Conservation (phyloP, 1,284 basidiomycete genomes). For the Trichosporon asahii region DNA sequence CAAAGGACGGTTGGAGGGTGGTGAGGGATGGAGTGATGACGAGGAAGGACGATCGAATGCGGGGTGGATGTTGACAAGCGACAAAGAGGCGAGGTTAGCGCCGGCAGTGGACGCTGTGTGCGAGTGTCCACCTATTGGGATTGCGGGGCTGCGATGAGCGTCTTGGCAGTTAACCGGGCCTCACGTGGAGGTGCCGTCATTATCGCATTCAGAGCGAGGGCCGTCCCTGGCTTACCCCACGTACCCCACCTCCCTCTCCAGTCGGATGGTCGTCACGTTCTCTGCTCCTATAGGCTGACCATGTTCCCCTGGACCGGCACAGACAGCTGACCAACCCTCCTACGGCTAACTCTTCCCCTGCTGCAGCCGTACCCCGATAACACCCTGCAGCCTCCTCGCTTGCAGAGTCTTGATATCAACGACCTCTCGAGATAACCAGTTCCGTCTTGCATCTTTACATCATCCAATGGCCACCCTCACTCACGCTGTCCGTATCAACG, state of each 20-base stretch:
- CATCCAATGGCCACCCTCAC: background rate
- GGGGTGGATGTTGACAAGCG: constrained; percentile 1
- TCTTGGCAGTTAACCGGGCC: background rate
- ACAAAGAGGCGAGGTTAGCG: background rate
- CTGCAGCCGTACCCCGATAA: background rate
- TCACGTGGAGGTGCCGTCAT: background rate
- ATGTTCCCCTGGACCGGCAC: background rate
- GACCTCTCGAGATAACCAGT: background rate
- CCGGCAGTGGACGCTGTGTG: background rate
- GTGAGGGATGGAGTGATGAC: background rate
- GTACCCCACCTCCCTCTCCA: background rate
- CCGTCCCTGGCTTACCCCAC: background rate
- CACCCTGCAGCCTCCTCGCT: background rate
- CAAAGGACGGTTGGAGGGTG: background rate
- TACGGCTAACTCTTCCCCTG: background rate
- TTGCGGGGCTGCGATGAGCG: background rate
- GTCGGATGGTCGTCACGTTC: background rate
- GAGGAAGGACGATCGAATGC: background rate
- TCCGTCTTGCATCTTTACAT: too few relatives aligned
- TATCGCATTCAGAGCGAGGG: too few relatives aligned
- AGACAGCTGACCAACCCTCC: background rate
- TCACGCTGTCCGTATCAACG: background rate
- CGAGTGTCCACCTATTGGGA: too few relatives aligned
- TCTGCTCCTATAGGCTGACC: background rate
- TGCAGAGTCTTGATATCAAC: too few relatives aligned